Evolutionary conservation across 305 asterid genomes (phyloP).

Genomic region (Solanum aculeatissimum): DNA sequence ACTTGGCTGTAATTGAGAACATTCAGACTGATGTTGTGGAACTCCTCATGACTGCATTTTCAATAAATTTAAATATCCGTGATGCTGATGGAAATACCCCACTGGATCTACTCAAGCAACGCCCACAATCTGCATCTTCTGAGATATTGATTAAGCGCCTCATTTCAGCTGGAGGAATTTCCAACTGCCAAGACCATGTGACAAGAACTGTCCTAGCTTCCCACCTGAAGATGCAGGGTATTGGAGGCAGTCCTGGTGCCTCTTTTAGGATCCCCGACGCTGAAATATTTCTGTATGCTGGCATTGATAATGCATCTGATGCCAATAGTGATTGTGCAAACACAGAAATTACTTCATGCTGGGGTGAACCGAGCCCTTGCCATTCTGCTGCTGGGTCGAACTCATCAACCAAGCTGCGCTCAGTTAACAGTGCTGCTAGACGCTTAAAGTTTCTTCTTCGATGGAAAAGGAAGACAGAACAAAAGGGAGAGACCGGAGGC

Average conservation of each 20-base stretch:
- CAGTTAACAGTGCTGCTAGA: conserved; percentile 23
- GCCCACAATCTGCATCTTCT: conserved; percentile 50
- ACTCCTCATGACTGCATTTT: conserved; percentile 55
- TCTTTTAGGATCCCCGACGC: conserved; percentile 62
- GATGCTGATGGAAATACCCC: conserved; percentile 67
- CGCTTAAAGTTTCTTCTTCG: conserved; percentile 44
- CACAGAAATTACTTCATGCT: conserved; percentile 26
- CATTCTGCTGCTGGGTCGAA: conserved; percentile 11
- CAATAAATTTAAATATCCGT: conserved; percentile 33
- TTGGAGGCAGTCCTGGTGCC: conserved; percentile 69
- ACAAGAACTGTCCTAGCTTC: conserved; percentile 41
- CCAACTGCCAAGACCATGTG: conserved; percentile 20
- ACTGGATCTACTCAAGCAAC: conserved; percentile 50
- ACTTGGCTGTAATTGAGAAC: conserved; percentile 53
- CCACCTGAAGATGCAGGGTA: conserved; percentile 45
- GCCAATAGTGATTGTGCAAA: conserved; percentile 26
- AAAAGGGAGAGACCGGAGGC: background rate
- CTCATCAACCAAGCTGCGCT: conserved; percentile 19
- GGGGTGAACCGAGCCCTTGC: conserved; percentile 32
- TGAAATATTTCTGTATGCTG: conserved; percentile 52
- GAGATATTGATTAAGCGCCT: conserved; percentile 53
- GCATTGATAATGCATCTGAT: conserved; percentile 24
- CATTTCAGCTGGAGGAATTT: conserved; percentile 70
- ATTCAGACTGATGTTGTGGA: conserved; percentile 55
- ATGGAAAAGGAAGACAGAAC: conserved; percentile 26